phyloP scores from a whole-genome alignment of 164 flowering plant genomes.

The Buxus sempervirens region DNA sequence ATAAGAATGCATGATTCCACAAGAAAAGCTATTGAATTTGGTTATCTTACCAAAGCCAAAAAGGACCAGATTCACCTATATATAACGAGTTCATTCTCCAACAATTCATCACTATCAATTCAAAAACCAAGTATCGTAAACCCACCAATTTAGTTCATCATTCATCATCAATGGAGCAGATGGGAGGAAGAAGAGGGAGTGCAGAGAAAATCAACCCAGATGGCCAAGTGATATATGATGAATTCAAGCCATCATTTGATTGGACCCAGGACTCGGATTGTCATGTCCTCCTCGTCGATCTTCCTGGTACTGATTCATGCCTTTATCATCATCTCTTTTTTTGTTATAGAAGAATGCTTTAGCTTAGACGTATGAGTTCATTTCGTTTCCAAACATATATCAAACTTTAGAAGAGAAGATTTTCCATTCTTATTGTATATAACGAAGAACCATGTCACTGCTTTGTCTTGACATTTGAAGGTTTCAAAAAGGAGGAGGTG shows the following conservation, averaged over 20 bases:
- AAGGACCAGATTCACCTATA: too few relatives aligned
- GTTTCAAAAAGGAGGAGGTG: conserved; percentile 35
- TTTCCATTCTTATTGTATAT: neutral
- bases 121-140: too few relatives aligned
- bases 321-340: neutral
- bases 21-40: conserved; percentile 15
- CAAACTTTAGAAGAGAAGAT: too few relatives aligned
- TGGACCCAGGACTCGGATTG: conserved; percentile 23
- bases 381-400: neutral
- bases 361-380: too few relatives aligned
- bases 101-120: too few relatives aligned
- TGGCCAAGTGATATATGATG: conserved; percentile 16
- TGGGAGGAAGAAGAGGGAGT: conserved; percentile 9
- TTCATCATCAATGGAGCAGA: conserved; percentile 17
- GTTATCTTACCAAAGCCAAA: neutral
- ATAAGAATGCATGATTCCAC: conserved; percentile 21
- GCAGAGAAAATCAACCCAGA: neutral
- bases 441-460: neutral
- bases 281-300: conserved; percentile 29
- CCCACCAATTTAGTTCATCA: neutral
- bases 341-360: too few relatives aligned
- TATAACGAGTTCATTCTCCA: too few relatives aligned
- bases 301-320: conserved; percentile 20
- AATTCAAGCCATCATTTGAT: conserved; percentile 23
- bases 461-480: conserved; percentile 9